Evolutionary conservation across 2,329 filamentous ascomycete species (phyloP).

Genomic region (Botrytis hyacinthi): DNA sequence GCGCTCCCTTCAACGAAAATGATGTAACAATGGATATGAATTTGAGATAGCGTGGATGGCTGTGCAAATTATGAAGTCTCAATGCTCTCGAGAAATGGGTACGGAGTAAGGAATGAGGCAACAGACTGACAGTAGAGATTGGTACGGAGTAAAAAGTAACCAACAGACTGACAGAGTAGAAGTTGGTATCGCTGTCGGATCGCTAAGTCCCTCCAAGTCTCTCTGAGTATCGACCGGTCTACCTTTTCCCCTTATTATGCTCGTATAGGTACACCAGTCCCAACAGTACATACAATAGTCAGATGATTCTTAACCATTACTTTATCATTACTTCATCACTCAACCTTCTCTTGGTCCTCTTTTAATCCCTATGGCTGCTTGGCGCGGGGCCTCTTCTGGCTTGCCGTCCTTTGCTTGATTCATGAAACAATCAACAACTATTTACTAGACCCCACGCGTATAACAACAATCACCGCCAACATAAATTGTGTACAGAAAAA

Average conservation of each 20-base stretch:
- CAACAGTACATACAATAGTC: neutral
- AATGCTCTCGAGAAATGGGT: neutral
- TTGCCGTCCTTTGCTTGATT: neutral
- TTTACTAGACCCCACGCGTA: neutral
- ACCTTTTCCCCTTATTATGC: neutral
- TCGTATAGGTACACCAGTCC: neutral
- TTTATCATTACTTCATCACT: conserved; percentile 11
- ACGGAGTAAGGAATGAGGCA: neutral
- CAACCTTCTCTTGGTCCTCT: neutral
- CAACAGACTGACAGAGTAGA: neutral
- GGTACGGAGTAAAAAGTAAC: no score
- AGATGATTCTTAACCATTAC: neutral
- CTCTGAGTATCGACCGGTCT: neutral
- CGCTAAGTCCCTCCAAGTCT: neutral
- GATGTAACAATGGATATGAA: neutral
- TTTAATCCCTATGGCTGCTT: neutral
- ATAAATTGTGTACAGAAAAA: neutral
- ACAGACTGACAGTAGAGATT: neutral
- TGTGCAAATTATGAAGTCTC: neutral
- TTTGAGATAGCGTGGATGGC: neutral
- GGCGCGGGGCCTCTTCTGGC: neutral
- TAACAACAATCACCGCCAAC: neutral
- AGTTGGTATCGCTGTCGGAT: neutral
- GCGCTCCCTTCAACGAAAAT: neutral
- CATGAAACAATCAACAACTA: neutral